Conservation (phyloP, 768 basidiomycete genomes). For the Tubosaeta sp. region DNA sequence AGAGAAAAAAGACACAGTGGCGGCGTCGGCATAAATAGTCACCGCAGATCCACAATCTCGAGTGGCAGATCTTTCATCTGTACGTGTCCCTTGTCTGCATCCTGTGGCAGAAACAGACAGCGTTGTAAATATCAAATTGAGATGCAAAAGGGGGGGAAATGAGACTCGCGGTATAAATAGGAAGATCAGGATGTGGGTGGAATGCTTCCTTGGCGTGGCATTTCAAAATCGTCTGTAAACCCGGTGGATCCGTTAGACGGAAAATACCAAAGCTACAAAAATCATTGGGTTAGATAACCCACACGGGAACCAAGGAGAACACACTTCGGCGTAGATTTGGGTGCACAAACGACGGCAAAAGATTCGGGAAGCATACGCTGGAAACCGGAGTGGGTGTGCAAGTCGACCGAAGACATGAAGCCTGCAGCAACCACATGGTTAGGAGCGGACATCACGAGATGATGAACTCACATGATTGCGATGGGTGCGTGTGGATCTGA, state of each 20-base stretch:
- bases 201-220: constrained; percentile 75
- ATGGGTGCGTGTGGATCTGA: constrained; percentile 90
- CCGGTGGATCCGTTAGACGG: constrained; percentile 84
- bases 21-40: neutral
- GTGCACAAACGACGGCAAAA: constrained; percentile 90
- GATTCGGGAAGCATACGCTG: constrained; percentile 89
- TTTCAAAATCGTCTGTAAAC: constrained; percentile 62
- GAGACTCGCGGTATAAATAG: constrained; percentile 77
- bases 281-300: neutral
- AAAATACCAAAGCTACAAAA: constrained; percentile 70
- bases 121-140: neutral
- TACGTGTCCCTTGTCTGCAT: constrained; percentile 83
- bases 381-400: constrained; percentile 89
- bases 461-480: constrained; percentile 66
- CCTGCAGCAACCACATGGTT: constrained; percentile 33
- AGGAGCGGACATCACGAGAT: neutral
- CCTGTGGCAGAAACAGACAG: constrained; percentile 36
- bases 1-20: no score
- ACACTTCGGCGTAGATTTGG: constrained; percentile 70
- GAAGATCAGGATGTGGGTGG: constrained; percentile 79
- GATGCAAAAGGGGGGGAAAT: neutral
- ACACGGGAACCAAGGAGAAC: constrained; percentile 19
- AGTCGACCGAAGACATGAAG: constrained; percentile 93
- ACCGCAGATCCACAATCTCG: constrained; percentile 83
- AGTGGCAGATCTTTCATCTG: constrained; percentile 67